Evolutionary conservation across 1,284 basidiomycete species (phyloP).

Genomic region (Microbotryum saponariae): DNA sequence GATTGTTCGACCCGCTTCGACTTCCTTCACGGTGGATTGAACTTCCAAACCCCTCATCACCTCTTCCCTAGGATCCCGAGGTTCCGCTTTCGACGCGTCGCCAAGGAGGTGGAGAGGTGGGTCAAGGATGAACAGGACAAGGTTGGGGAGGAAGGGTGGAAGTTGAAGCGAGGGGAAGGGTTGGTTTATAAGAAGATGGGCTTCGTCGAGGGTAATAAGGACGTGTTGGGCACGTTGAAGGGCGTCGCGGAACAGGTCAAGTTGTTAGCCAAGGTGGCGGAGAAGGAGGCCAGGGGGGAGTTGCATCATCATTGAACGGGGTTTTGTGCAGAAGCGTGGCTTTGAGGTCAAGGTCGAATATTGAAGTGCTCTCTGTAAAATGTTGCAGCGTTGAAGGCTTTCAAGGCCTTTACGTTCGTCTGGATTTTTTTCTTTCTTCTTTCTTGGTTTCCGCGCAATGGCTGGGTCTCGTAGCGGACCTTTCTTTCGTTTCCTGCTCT

Average conservation of each 20-base stretch:
- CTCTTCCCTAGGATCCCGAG: slow-evolving; percentile 90
- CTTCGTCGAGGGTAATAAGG: slow-evolving; percentile 72
- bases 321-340: not conserved
- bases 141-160: slow-evolving; percentile 4
- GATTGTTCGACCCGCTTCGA: slow-evolving; percentile 73
- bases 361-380: no score
- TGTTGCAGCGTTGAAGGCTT: no score
- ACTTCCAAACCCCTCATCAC: slow-evolving; percentile 95
- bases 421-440: not conserved
- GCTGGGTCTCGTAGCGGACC: not conserved
- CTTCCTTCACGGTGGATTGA: slow-evolving; percentile 85
- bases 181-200: slow-evolving; percentile 83
- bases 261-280: slow-evolving; percentile 64
- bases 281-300: slow-evolving; percentile 43
- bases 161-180: slow-evolving; percentile 56
- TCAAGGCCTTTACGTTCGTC: no score
- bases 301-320: slow-evolving; percentile 27
- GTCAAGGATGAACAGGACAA: slow-evolving; percentile 24
- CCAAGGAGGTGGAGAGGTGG: slow-evolving; percentile 27
- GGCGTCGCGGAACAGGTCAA: slow-evolving; percentile 74
- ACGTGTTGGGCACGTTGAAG: slow-evolving; percentile 66
- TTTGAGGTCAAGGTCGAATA: slow-evolving; percentile 31
- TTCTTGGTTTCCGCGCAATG: not conserved
- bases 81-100: slow-evolving; percentile 80
- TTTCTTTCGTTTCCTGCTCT: not conserved